Conservation (phyloP, 768 basidiomycete genomes). For the Agaricus blazei region DNA sequence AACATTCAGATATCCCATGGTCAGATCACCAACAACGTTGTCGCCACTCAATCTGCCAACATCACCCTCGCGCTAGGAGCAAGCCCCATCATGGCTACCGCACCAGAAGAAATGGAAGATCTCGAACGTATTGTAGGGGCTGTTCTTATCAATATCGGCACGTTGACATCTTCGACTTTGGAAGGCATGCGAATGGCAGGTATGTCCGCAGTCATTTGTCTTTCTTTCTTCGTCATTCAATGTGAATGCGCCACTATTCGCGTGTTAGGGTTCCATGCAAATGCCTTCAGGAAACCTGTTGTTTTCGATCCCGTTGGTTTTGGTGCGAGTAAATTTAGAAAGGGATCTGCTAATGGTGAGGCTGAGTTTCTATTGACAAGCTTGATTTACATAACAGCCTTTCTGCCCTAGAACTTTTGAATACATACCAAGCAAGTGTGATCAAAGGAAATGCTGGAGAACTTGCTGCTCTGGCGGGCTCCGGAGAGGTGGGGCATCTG, state of each 20-base stretch:
- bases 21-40: slow-evolving; percentile 88
- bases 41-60: slow-evolving; percentile 87
- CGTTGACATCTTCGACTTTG: slow-evolving; percentile 50
- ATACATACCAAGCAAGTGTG: slow-evolving; percentile 79
- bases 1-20: background rate
- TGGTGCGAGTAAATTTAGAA: slow-evolving; percentile 74
- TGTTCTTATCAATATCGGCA: slow-evolving; percentile 86
- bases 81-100: slow-evolving; percentile 93
- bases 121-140: slow-evolving; percentile 60
- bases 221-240: background rate
- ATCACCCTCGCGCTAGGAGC: slow-evolving; percentile 83
- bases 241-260: background rate
- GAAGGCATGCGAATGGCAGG: slow-evolving; percentile 78
- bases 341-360: slow-evolving; percentile 53
- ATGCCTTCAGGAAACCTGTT: slow-evolving; percentile 64
- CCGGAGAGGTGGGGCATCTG: slow-evolving; percentile 51
- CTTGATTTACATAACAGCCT: background rate
- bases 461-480: slow-evolving; percentile 74
- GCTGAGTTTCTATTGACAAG: background rate
- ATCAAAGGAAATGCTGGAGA: slow-evolving; percentile 96
- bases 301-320: slow-evolving; percentile 92
- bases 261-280: slow-evolving; percentile 47
- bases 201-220: slow-evolving; percentile 11
- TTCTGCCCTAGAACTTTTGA: slow-evolving; percentile 51
- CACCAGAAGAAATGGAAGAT: slow-evolving; percentile 77